Base-by-base conservation (phyloP, 768 basidiomycete genomes). In the Suillus bovinus region DNA sequence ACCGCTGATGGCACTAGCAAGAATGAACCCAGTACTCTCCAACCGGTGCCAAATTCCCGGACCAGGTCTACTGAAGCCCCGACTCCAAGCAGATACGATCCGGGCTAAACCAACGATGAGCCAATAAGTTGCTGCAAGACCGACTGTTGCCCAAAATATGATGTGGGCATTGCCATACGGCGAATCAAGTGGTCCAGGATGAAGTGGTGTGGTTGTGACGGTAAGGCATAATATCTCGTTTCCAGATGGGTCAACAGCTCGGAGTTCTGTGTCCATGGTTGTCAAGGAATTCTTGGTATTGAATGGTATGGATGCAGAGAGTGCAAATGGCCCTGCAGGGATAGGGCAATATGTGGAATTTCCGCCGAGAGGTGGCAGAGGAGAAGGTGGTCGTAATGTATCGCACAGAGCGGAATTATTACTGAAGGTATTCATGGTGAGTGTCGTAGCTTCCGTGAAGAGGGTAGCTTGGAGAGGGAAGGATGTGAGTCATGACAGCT, bases 1-100 rank as follows among this genome's bases (percentile, higher is more conserved):
- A 6, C 96, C 97, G 60, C 94, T 95, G 67, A 96, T 86, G 0
- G 95, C 94, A 76, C 95, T 96, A 22, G 94, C 91, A 44, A 96
- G 77, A 68, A 98, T 89, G 68, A 93, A 93, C 7, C 95, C 93
- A 9, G 86, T 87, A 75, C 91, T 91, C 70, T 95, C 89, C 16
- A 91, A 80, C 69, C 88, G 82, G 50, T 86, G 76, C 88, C 91
- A 87, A 59, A 89, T 62, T 33, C 89, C 84, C 38, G 81, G 77
- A 46, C 84, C 84, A 34, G 84, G 80, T 69, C 88, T 78, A 58
- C 62, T 71, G 16, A 83, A 76, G 39, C 90, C 90, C 64, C 93
- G 81, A 38, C 87, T 82, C 93, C 92, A 95, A 0, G 96, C 94
- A 10, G 94, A 91, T 16, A 86, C 82, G 31, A 94, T 81, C 47